Conservation (phyloP, 73 alveolate genomes). For the Symbiodinium natans region DNA sequence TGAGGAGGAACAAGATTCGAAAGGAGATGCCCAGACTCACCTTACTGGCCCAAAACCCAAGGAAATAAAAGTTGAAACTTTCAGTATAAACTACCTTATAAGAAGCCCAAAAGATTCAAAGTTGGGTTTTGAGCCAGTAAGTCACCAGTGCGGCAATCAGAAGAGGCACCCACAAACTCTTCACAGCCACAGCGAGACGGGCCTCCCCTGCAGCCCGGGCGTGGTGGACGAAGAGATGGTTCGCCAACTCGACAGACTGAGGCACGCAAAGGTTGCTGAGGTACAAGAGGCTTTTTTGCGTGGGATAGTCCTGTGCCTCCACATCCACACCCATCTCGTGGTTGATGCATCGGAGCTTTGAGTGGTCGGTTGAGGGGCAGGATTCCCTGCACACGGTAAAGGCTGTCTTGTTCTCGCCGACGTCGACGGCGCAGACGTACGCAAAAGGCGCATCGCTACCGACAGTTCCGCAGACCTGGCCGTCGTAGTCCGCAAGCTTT, state of each 20-base stretch:
- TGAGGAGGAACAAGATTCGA: background rate
- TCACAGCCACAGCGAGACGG: background rate
- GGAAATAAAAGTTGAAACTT: no score
- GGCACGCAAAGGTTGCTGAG: background rate
- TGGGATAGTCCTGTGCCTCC: background rate
- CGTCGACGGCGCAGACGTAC: background rate
- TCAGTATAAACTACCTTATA: no score
- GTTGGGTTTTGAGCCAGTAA: no score
- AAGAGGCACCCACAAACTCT: background rate
- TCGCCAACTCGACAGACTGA: background rate
- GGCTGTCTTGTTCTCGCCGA: background rate
- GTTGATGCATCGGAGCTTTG: background rate
- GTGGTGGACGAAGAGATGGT: background rate
- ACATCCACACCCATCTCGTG: background rate
- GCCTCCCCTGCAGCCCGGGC: background rate
- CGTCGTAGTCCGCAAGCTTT: background rate
- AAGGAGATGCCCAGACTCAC: background rate
- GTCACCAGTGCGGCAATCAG: background rate
- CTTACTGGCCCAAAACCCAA: no score
- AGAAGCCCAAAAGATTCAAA: no score
- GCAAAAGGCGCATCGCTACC: background rate
- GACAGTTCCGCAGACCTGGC: background rate
- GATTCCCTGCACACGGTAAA: background rate
- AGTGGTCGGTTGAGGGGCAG: background rate
- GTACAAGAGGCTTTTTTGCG: background rate